Percentiles rank a stretch among this genome's conserved stretches.
phyloP scores from a whole-genome alignment of 2,329 filamentous ascomycete genomes.

The Zalaria sp. region DNA sequence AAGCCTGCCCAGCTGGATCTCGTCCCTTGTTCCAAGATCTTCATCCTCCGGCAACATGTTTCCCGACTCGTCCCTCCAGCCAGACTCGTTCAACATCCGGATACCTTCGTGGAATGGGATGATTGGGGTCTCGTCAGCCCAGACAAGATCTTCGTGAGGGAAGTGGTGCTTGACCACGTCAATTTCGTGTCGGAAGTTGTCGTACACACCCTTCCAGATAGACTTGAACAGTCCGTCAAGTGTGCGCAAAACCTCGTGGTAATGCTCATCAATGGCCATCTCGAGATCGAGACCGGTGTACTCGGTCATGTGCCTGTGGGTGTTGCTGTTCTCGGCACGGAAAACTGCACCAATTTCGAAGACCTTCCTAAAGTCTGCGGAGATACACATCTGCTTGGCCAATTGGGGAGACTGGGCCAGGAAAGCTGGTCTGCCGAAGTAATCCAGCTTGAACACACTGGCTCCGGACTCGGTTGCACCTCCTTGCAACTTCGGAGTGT shows the following conservation, averaged over 20 bases:
- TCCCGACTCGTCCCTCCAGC: conserved; percentile 65
- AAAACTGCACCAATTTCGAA: conserved; percentile 88
- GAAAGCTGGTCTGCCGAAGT: conserved; percentile 78
- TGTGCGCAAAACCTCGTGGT: conserved; percentile 70
- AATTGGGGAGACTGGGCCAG: conserved; percentile 84
- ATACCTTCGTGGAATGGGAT: conserved; percentile 70
- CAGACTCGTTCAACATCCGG: conserved; percentile 63
- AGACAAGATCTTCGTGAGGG: conserved; percentile 74
- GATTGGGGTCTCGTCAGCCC: conserved; percentile 72
- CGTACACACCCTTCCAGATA: conserved; percentile 60
- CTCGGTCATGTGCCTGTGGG: conserved; percentile 84
- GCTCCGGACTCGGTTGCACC: conserved; percentile 83
- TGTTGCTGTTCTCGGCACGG: conserved; percentile 90
- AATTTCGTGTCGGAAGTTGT: conserved; percentile 55
- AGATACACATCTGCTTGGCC: conserved; percentile 85
- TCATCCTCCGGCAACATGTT: conserved; percentile 56
- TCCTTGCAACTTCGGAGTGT: conserved; percentile 83
- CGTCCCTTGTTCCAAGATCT: conserved; percentile 72
- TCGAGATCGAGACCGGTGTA: conserved; percentile 88
- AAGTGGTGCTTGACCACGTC: conserved; percentile 71
- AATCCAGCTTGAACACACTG: conserved; percentile 82
- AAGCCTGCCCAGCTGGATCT: conserved; percentile 71
- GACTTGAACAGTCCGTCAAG: conserved; percentile 71
- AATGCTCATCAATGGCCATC: conserved; percentile 80
- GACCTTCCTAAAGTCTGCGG: conserved; percentile 75